Base-by-base conservation (phyloP, 768 basidiomycete species). In the Xerocomellus chrysenteron region DNA sequence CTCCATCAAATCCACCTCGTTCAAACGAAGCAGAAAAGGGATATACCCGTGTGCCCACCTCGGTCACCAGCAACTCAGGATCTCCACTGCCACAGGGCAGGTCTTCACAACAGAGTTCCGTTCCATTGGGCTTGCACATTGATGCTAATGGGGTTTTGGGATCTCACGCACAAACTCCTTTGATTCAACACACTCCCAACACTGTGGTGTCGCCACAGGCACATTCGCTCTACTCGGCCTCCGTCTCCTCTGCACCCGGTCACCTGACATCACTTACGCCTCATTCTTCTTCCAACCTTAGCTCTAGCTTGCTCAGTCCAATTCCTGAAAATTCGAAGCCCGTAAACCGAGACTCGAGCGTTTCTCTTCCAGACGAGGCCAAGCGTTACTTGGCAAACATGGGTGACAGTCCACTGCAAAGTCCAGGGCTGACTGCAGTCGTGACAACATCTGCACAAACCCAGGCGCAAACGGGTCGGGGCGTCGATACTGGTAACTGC, bases 351-450 rank as follows among this genome's bases (percentile, higher is more conserved):
- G 86, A 86, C 49, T 90, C 88, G 10, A 80, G 81, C 24, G 81
- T 87, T 48, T 83, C 86, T 35, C 76, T 91, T 37, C 87, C 90
- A 1, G 88, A 91, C 52, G 91, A 92, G 68, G 86, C 90, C 16
- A 82, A 78, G 59, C 83, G 81, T 47, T 91, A 89, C 64, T 86
- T 90, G 54, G 78, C 82, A 37, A 82, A 80, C 62, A 84, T 88
- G 80, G 73, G 72, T 37, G 88, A 90, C 54, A 86, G 84, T 5
- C 85, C 88, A 3, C 66, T 74, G 9, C 72, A 81, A 28, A 87
- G 82, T 64, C 83, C 87, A 7, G 57, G 58, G 10, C 55, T 57
- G 30, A 44, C 36, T 46, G 11, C 44, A 24, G n/a, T 35, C n/a
- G 37, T 26, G 5, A 35, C 57, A 21, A 41, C 19, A 12, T 46